Conservation (phyloP, 768 basidiomycete genomes). For the Clitopilus passeckerianus region DNA sequence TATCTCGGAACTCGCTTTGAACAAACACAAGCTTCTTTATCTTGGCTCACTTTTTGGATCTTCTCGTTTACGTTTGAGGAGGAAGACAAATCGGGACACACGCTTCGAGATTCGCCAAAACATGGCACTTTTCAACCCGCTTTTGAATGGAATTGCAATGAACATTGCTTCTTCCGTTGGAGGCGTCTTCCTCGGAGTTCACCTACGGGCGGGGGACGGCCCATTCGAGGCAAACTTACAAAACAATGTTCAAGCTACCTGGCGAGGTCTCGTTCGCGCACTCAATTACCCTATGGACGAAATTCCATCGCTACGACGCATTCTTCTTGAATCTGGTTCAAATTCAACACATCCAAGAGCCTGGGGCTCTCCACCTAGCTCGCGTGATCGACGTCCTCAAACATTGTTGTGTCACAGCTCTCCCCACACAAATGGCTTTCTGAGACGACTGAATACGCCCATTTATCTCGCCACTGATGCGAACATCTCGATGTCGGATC, state of each 20-base stretch:
- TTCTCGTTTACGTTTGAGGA: conserved; percentile 52
- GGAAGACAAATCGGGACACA: conserved; percentile 30
- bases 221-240: conserved; percentile 40
- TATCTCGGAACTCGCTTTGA: conserved; percentile 34
- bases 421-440: too few relatives aligned
- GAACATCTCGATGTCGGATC: conserved; percentile 29
- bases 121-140: conserved; percentile 55
- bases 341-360: not conserved
- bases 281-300: conserved; percentile 36
- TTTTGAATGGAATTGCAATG: conserved; percentile 37
- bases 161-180: conserved; percentile 34
- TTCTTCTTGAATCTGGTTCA: conserved; percentile 9
- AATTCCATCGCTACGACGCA: conserved; percentile 20
- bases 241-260: conserved; percentile 41
- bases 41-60: conserved; percentile 78
- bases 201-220: conserved; percentile 70
- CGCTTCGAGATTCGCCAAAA: conserved; percentile 42
- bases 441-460: conserved; percentile 35
- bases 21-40: conserved; percentile 50
- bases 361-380: not conserved
- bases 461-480: conserved; percentile 68
- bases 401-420: too few relatives aligned
- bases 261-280: conserved; percentile 52
- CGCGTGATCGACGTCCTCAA: too few relatives aligned
- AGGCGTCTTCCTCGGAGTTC: conserved; percentile 53